These are phyloP conservation scores for Chrysoporthe deuterocubensis DNA, from an alignment of 2,329 filamentous ascomycete species.

Conservation along the genomic window DNA sequence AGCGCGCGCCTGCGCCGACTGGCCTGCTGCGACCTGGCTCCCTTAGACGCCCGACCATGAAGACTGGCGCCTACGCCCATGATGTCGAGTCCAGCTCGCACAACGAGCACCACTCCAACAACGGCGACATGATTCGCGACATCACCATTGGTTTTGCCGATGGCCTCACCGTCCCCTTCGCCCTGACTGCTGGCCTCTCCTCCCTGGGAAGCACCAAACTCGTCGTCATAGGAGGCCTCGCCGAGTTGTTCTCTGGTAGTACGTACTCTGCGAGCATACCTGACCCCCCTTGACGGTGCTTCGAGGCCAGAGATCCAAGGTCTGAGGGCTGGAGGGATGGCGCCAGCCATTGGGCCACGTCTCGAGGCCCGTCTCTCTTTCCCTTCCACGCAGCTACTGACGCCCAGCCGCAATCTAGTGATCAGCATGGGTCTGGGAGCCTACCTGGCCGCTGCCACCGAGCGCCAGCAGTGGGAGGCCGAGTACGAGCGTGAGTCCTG, in stretches of 20 bases:
- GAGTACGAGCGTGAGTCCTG: constrained; percentile 50
- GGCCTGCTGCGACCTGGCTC: constrained; percentile 24
- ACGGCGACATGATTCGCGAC: constrained; percentile 59
- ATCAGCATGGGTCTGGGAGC: constrained; percentile 80
- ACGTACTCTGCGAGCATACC: not conserved
- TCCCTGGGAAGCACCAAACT: constrained; percentile 58
- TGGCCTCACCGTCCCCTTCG: constrained; percentile 79
- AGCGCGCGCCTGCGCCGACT: constrained; percentile 12
- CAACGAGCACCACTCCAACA: constrained; percentile 37
- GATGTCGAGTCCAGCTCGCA: constrained; percentile 22
- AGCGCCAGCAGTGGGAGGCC: constrained; percentile 55
- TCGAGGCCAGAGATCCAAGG: too few relatives aligned
- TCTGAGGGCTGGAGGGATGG: too few relatives aligned
- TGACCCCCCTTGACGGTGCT: not conserved
- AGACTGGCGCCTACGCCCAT: constrained; percentile 1
- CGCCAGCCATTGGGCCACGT: too few relatives aligned
- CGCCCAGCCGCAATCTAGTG: constrained; percentile 34
- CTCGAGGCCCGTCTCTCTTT: not conserved
- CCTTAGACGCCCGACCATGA: constrained; percentile 22
- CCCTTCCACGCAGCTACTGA: not conserved
- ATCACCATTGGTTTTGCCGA: constrained; percentile 78
- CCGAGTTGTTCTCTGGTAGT: constrained; percentile 73
- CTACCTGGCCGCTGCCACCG: constrained; percentile 68
- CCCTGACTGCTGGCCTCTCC: constrained; percentile 74
- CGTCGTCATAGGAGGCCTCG: constrained; percentile 33